Evolutionary conservation across 2,329 filamentous ascomycete genomes (phyloP), one percentile per base, ranked within the genome.

Genomic region (Fusarium marasasianum): DNA sequence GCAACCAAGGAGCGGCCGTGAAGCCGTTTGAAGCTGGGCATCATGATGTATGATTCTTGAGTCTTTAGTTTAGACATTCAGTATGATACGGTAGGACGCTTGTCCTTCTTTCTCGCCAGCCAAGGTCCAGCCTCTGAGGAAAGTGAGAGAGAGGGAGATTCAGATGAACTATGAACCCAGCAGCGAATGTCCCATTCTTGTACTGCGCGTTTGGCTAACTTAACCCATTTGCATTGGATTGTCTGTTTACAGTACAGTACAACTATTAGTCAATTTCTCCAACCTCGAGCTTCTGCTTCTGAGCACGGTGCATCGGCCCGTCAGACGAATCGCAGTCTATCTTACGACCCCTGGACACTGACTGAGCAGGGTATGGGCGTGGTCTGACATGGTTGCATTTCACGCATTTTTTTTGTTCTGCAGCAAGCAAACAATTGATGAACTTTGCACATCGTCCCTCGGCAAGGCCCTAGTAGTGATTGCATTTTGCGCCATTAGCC

Each of bases 231-330:
- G 61, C 64, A 75, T 63, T 66, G 58, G 60, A 76, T 63, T 58
- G 43, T 50, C 63, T 62, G 66, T 66, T 78, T 75, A 75, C 41
- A 58, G 56, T 29, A 58, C 56, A 51, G 56, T 51, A 51, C 75
- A 75, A 71, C 60, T 75, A 75, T 78, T 78, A 78, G 76, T 76
- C 73, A 74, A 74, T 65, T 61, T 57, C 58, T 55, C 64, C 57
- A 40, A 50, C 63, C 62, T 75, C 59, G 44, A 71, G 69, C 57
- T 50, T 67, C 56, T 67, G 20, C 65, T 68, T 48, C 63, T 63
- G 66, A 78, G 76, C 74, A 76, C 74, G 76, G 76, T 76, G 76
- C 76, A 78, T 76, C 76, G 76, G 76, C 73, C 76, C 76, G 76
- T 66, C 65, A 76, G 69, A 67, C 74, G 65, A 71, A 77, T 78